A percentile compares a stretch with the other conserved stretches of the same genome.
Evolutionary conservation across 1,139 yeast genomes (phyloP).

Genomic region (Sugiyamaella novakii): DNA sequence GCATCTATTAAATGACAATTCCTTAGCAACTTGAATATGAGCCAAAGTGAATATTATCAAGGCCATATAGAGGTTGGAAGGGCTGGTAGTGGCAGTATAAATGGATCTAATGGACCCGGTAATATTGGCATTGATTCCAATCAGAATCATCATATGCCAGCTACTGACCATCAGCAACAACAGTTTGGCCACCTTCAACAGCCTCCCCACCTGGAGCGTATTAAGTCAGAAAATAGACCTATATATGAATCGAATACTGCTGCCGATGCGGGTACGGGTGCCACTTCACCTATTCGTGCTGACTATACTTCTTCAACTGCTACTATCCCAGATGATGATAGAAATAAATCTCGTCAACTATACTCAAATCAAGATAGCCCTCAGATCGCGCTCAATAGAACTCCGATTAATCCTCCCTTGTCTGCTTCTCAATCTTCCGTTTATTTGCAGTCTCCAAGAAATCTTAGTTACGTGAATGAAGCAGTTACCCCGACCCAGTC

Average conservation of each 20-base stretch:
- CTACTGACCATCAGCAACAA: not conserved
- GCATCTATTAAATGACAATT: no score
- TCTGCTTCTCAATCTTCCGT: conserved; percentile 1
- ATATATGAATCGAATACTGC: not conserved
- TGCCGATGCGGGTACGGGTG: not conserved
- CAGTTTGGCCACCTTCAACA: not conserved
- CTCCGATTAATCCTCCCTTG: conserved; percentile 1
- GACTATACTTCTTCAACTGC: conserved; percentile 20
- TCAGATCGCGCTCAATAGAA: conserved; percentile 9
- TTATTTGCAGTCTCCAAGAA: conserved; percentile 12
- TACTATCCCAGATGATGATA: conserved; percentile 17
- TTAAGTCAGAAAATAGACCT: conserved; percentile 9
- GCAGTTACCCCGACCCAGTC: conserved; percentile 5
- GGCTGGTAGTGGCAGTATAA: not conserved
- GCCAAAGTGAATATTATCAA: conserved; percentile 10
- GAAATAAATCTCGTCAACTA: not conserved
- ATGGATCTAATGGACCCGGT: no score
- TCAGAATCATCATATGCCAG: no score
- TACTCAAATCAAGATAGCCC: conserved; percentile 1
- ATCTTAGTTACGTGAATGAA: not conserved
- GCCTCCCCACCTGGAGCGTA: conserved; percentile 1
- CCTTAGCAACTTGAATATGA: conserved; percentile 1
- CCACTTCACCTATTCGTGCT: conserved; percentile 14
- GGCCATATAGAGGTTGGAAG: conserved; percentile 1
- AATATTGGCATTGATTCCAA: not conserved